Conservation (phyloP, 148 eudicot genomes). For the Diospyros kaki region DNA sequence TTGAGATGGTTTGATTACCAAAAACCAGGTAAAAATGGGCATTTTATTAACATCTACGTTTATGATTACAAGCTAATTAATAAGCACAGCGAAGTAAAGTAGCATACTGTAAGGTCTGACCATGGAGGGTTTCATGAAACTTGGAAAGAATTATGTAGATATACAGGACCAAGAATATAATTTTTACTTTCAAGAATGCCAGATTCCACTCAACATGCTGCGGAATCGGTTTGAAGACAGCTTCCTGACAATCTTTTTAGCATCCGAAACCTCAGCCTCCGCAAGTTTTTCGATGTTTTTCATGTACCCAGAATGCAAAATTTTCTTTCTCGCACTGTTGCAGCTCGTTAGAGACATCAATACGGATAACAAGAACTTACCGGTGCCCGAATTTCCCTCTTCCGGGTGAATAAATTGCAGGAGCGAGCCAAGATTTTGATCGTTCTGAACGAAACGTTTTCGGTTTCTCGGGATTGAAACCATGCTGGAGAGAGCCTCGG, state of each 20-base stretch:
- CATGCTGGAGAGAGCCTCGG: slow-evolving; percentile 54
- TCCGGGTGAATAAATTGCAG: slow-evolving; percentile 56
- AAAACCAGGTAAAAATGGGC: no score
- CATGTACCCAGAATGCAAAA: slow-evolving; percentile 54
- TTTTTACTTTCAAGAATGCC: slow-evolving; percentile 44
- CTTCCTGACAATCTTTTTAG: slow-evolving; percentile 69
- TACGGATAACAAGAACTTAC: slow-evolving; percentile 60
- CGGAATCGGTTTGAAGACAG: slow-evolving; percentile 56
- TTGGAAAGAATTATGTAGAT: neutral
- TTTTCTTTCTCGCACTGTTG: slow-evolving; percentile 57
- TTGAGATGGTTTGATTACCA: no score
- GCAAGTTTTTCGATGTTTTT: slow-evolving; percentile 75
- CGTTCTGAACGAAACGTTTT: slow-evolving; percentile 64
- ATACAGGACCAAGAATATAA: slow-evolving; percentile 17
- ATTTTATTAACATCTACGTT: no score
- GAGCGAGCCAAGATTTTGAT: slow-evolving; percentile 48
- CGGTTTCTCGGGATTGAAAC: slow-evolving; percentile 52
- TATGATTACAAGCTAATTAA: no score
- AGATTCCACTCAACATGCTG: slow-evolving; percentile 52
- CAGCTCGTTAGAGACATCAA: slow-evolving; percentile 52
- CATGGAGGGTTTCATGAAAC: no score
- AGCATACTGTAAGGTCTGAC: no score
- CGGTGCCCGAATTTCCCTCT: slow-evolving; percentile 45
- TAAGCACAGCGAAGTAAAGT: no score
- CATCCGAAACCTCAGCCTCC: slow-evolving; percentile 68